Evolutionary conservation across 768 basidiomycete genomes (phyloP).

Genomic region (Trametes cinnabarina): DNA sequence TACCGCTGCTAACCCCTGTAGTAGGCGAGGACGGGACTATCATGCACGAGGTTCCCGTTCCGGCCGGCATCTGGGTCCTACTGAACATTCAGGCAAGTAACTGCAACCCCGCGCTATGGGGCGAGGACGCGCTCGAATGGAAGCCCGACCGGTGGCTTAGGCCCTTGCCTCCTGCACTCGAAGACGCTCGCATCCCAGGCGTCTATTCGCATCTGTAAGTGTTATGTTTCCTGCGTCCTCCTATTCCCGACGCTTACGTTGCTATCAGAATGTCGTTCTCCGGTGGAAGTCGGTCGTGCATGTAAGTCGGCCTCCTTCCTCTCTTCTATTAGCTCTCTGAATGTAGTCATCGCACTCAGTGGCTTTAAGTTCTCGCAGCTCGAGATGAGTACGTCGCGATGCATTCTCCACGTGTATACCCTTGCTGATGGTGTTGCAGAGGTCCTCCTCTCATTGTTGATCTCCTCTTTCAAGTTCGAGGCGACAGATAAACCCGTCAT

Average conservation of each 20-base stretch:
- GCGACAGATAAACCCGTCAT: constrained; percentile 23
- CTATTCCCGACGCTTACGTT: not conserved
- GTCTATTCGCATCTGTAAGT: constrained; percentile 22
- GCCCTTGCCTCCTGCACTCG: constrained; percentile 7
- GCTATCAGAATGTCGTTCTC: constrained; percentile 25
- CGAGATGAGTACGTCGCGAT: constrained; percentile 22
- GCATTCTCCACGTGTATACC: too few species aligned
- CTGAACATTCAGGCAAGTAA: constrained; percentile 42
- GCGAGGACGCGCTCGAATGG: constrained; percentile 42
- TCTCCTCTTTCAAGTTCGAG: constrained; percentile 29
- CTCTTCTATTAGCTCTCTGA: not conserved
- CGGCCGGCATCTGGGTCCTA: constrained; percentile 38
- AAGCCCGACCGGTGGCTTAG: constrained; percentile 44
- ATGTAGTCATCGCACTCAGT: not conserved
- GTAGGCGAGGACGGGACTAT: constrained; percentile 10
- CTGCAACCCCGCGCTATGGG: constrained; percentile 42
- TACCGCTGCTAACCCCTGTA: constrained; percentile 16
- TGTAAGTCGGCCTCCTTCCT: constrained; percentile 14
- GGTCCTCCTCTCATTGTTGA: constrained; percentile 27
- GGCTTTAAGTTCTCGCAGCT: constrained; percentile 26
- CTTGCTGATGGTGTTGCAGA: too few species aligned
- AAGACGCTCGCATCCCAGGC: constrained; percentile 17
- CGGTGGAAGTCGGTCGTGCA: constrained; percentile 23
- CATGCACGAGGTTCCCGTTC: constrained; percentile 29
- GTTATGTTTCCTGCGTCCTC: not conserved